A percentile compares a stretch with the other conserved stretches of the same genome.
Conservation (phyloP, 176 grass and related monocot genomes). For the Miscanthus lutarioriparius region DNA sequence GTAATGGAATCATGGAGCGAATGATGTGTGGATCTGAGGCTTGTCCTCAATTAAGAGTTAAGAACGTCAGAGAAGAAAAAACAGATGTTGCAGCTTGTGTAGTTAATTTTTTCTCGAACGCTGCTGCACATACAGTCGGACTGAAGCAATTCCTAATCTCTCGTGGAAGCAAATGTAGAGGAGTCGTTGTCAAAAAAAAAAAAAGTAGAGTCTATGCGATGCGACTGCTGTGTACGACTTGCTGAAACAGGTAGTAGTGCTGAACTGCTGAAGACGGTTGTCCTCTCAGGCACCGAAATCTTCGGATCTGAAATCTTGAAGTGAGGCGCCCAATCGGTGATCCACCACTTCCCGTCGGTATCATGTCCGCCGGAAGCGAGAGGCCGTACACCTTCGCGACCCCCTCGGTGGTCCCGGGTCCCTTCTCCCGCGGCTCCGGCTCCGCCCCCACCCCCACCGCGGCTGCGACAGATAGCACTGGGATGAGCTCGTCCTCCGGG, state of each 20-base stretch:
- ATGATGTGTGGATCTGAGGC: background rate
- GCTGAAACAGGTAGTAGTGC: background rate
- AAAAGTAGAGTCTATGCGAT: too few species aligned
- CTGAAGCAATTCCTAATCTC: too few species aligned
- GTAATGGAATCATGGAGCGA: background rate
- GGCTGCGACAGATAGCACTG: background rate
- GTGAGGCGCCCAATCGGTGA: background rate
- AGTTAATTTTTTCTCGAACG: background rate
- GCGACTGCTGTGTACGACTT: background rate
- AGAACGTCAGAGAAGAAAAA: background rate
- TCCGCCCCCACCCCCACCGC: background rate
- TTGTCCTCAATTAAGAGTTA: too few species aligned
- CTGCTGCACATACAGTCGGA: too few species aligned
- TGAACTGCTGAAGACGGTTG: background rate
- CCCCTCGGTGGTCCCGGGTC: background rate
- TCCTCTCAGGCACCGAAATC: background rate
- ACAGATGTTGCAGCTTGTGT: background rate
- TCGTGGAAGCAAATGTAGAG: too few species aligned
- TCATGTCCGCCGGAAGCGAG: conserved; percentile 23
- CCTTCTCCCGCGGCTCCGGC: conserved; percentile 18
- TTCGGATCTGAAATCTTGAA: background rate
- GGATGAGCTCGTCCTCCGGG: background rate
- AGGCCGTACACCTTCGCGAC: background rate
- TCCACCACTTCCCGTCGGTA: background rate
- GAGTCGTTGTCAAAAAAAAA: too few species aligned